Base-by-base conservation (phyloP, 495 filamentous ascomycete species). In the Evernia prunastri region DNA sequence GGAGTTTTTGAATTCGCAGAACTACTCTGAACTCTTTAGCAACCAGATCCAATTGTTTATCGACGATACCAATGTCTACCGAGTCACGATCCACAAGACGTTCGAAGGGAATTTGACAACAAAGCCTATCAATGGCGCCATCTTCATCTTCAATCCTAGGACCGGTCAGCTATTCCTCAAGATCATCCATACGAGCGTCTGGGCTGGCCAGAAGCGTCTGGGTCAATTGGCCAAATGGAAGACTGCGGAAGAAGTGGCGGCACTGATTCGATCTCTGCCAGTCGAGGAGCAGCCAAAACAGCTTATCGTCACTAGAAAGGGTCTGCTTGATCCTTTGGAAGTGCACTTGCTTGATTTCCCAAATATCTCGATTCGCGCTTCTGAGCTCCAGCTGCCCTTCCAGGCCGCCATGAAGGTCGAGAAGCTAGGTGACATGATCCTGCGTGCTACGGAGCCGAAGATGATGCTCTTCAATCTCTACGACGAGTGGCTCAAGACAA, bases 381-480 rank as follows among this genome's bases (percentile, higher is more conserved):
- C 95, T 1, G 95, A 99, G 77, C 78, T 99, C 63, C 95, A 99
- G 75, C 79, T 99, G 64, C 95, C 95, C 8, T 99, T 99, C 89
- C 95, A 99, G 74, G 95, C 95, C 54, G 95, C 95, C 5, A 99
- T 99, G 95, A 99, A 97, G 81, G 92, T 99, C 45, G 95, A 99
- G 77, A 97, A 97, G 74, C 81, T 99, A 36, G 95, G 93, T 63
- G 95, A 99, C 73, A 96, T 99, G 95, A 99, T 99, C 71, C 81
- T 99, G 47, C 89, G 92, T 59, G 95, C 95, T 17, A 97, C 95
- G 0, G 95, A 97, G 71, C 95, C 95, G 27, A 94, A 97, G 78
- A 99, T 99, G 95, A 95, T 99, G 60, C 84, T 99, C 8, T 97
- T 97, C 84, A 99, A 99, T 73, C 83, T 99, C 35, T 99, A 97